These are phyloP conservation scores for Tulasnella sp. DNA, from an alignment of 768 basidiomycete genomes.

Conservation along the genomic window DNA sequence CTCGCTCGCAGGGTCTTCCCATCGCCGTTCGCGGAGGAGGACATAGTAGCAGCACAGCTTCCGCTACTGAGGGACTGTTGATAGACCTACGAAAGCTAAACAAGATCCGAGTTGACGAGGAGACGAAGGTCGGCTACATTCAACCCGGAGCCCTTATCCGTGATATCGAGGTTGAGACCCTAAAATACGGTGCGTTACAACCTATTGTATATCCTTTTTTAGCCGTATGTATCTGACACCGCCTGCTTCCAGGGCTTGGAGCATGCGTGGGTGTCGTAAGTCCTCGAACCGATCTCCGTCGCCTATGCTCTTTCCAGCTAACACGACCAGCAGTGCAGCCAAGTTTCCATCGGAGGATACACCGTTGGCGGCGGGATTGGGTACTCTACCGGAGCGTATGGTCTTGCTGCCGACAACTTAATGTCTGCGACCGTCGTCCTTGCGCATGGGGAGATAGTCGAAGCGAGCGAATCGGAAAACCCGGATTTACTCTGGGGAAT, in stretches of 20 bases:
- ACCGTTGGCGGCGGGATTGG: conserved; percentile 18
- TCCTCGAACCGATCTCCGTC: neutral
- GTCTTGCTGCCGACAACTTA: conserved; percentile 13
- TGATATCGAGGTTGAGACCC: neutral
- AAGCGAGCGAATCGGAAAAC: conserved; percentile 6
- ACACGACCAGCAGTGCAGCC: neutral
- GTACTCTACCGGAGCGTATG: neutral
- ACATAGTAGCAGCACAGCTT: neutral
- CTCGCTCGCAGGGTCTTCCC: neutral
- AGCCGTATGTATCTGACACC: neutral
- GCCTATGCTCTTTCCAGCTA: neutral
- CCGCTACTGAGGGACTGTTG: neutral
- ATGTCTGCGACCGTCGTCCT: conserved; percentile 17
- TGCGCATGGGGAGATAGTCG: conserved; percentile 14
- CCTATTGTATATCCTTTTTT: neutral
- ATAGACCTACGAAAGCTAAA: conserved; percentile 12
- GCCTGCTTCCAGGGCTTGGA: neutral
- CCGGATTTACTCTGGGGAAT: conserved; percentile 17
- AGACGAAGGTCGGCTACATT: neutral
- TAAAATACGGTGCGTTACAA: conserved; percentile 3
- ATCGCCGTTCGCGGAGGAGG: neutral
- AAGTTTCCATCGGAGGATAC: conserved; percentile 1
- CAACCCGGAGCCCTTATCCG: neutral
- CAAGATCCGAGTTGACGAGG: neutral
- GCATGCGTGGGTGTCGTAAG: neutral